Base-by-base conservation (phyloP, 2,329 filamentous ascomycete species). In the Massarina eburnea region DNA sequence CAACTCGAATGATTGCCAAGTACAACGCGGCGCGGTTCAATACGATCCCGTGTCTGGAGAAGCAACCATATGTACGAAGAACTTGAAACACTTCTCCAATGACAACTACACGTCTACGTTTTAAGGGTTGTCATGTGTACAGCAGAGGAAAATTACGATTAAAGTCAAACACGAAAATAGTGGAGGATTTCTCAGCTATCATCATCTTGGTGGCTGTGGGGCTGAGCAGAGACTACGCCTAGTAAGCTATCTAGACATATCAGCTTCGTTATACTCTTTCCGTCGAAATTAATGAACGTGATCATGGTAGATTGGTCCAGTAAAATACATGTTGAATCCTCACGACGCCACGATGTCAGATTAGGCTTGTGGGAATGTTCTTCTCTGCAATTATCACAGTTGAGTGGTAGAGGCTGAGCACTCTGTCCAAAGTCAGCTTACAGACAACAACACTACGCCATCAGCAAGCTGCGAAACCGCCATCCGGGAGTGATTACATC, bases 401-500 rank as follows among this genome's bases (percentile, higher is more conserved):
- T n/a, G 21, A 26, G 20, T 22, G 4, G 21, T 29, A 12, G 21
- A 17, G 21, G 36, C 36, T 27, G 21, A 39, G 36, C 9, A 39
- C 22, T 6, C 8, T n/a, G 10, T 3, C n/a, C 9, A 22, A 17
- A 20, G 24, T n/a, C 9, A 15, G 19, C 24, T 45, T 22, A 42
- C 39, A 27, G 20, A 29, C 22, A 22, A 17, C 20, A 22, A 46
- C 30, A 17, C 27, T 39, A 40, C 36, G 39, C 45, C 39, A 33
- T 27, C 39, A 30, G 39, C 39, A 22, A 8, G 30, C 35, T 34
- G 38, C 36, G 41, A 32, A 43, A 43, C 45, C 33, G 35, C 45
- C 44, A 41, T 48, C 42, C 52, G 48, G 52, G 26, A 49, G 39
- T 45, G 32, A 45, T 27, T 24, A 24, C 35, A 43, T 47, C 52